A percentile compares a stretch with the other conserved stretches of the same genome.
phyloP scores from a whole-genome alignment of 768 basidiomycete genomes.

The Crassisporium funariophilum region DNA sequence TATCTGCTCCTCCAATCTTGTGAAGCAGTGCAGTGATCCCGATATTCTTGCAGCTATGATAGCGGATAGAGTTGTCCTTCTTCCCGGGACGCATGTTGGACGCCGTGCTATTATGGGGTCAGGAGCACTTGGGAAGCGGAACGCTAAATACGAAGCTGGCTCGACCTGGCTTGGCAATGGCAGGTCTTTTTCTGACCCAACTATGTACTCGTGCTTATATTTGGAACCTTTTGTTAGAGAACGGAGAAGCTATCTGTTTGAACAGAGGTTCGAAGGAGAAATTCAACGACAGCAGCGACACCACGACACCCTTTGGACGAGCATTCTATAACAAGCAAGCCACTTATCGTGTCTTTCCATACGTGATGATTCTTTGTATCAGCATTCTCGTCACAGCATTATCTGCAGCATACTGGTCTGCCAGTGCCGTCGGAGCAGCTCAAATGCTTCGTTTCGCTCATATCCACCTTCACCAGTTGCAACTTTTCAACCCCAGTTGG shows the following conservation, averaged over 20 bases:
- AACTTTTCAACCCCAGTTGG: slow-evolving; percentile 38
- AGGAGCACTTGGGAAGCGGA: slow-evolving; percentile 46
- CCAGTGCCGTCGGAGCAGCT: slow-evolving; percentile 39
- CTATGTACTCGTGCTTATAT: not conserved
- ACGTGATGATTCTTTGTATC: slow-evolving; percentile 35
- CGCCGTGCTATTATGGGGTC: slow-evolving; percentile 47
- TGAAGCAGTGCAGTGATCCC: not conserved
- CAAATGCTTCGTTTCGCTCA: slow-evolving; percentile 38
- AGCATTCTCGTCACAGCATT: slow-evolving; percentile 38
- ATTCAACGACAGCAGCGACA: slow-evolving; percentile 24
- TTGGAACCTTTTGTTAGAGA: slow-evolving; percentile 28
- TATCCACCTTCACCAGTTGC: slow-evolving; percentile 29
- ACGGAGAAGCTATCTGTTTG: slow-evolving; percentile 42
- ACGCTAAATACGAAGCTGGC: slow-evolving; percentile 41
- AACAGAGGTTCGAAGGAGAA: slow-evolving; percentile 26
- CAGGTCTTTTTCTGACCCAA: slow-evolving; percentile 14
- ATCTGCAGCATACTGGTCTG: slow-evolving; percentile 45
- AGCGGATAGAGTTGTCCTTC: slow-evolving; percentile 49
- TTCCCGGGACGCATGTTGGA: slow-evolving; percentile 44
- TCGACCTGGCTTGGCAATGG: slow-evolving; percentile 52
- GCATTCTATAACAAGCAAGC: slow-evolving; percentile 45
- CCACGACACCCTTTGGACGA: slow-evolving; percentile 43
- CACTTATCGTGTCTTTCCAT: slow-evolving; percentile 43
- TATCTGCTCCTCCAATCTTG: not conserved
- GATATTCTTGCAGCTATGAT: slow-evolving; percentile 40